Evolutionary conservation across 176 grass and related monocot species (phyloP).

Genomic region (Oryza brachyantha): DNA sequence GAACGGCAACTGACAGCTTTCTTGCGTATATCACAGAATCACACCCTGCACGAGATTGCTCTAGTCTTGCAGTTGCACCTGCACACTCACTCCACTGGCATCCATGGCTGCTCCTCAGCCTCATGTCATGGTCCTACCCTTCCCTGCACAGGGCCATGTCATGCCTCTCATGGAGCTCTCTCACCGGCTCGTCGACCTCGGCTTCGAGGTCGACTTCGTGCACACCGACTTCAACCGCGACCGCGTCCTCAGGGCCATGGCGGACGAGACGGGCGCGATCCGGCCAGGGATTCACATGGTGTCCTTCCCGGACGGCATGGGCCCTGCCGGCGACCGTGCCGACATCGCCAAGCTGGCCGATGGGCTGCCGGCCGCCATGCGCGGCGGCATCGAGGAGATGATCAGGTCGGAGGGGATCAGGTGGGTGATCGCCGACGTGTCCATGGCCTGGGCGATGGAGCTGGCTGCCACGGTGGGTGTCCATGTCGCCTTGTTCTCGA

Average conservation of each 20-base stretch:
- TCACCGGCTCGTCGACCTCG: conserved; percentile 32
- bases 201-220: conserved; percentile 43
- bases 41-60: neutral
- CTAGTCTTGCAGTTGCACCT: neutral
- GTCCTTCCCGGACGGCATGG: conserved; percentile 62
- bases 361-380: conserved; percentile 43
- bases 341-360: conserved; percentile 29
- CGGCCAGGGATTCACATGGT: conserved; percentile 47
- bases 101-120: conserved; percentile 28
- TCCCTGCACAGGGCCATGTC: conserved; percentile 58
- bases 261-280: conserved; percentile 18
- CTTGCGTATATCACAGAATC: neutral
- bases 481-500: conserved; percentile 31
- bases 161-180: conserved; percentile 58
- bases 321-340: conserved; percentile 44
- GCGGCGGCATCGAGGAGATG: conserved; percentile 32
- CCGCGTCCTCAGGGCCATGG: conserved; percentile 25
- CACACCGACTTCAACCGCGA: conserved; percentile 56
- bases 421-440: conserved; percentile 51
- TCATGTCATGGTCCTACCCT: conserved; percentile 43
- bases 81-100: neutral
- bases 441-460: conserved; percentile 43
- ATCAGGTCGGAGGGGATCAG: conserved; percentile 39
- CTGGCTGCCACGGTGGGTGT: conserved; percentile 25
- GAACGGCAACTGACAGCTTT: neutral